A percentile compares a stretch with the other conserved stretches of the same genome.
Evolutionary conservation across 1,284 basidiomycete genomes (phyloP).

Genomic region (Microbotryum lychnidis-dioicae): DNA sequence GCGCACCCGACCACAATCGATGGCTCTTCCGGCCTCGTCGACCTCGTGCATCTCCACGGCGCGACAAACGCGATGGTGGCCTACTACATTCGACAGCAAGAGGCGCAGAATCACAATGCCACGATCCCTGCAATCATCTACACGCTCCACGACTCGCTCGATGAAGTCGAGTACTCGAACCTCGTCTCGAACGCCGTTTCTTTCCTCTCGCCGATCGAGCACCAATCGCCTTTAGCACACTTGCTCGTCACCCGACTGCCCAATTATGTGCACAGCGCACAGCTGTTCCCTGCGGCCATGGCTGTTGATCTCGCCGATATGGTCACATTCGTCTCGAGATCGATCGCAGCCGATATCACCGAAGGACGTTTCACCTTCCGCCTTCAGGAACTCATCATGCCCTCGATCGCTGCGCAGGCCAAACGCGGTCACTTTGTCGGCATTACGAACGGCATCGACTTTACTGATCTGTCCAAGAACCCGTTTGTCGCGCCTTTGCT

Average conservation of each 20-base stretch:
- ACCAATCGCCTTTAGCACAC: neutral
- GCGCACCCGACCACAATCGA: neutral
- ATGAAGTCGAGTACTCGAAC: conserved; percentile 27
- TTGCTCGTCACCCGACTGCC: too few species aligned
- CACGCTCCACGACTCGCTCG: conserved; percentile 25
- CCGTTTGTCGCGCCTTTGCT: conserved; percentile 9
- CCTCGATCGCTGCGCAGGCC: conserved; percentile 13
- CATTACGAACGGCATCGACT: conserved; percentile 24
- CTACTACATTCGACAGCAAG: conserved; percentile 9
- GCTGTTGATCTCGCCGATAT: conserved; percentile 22
- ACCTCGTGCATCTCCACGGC: conserved; percentile 25
- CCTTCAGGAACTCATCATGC: conserved; percentile 24
- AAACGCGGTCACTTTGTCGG: conserved; percentile 10
- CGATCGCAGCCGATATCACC: conserved; percentile 22
- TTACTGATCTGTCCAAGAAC: conserved; percentile 16
- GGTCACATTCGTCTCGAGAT: conserved; percentile 22
- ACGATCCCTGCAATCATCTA: conserved; percentile 17
- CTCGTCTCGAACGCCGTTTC: conserved; percentile 9
- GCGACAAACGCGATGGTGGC: conserved; percentile 27
- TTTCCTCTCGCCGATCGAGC: conserved; percentile 7
- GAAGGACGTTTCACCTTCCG: conserved; percentile 17
- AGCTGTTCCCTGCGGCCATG: conserved; percentile 22
- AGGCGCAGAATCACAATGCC: neutral
- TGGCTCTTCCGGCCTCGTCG: neutral
- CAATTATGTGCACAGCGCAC: conserved; percentile 10